These are phyloP conservation scores for Ogataea paraovalis DNA, from an alignment of 805 yeast genomes.

Conservation along the genomic window DNA sequence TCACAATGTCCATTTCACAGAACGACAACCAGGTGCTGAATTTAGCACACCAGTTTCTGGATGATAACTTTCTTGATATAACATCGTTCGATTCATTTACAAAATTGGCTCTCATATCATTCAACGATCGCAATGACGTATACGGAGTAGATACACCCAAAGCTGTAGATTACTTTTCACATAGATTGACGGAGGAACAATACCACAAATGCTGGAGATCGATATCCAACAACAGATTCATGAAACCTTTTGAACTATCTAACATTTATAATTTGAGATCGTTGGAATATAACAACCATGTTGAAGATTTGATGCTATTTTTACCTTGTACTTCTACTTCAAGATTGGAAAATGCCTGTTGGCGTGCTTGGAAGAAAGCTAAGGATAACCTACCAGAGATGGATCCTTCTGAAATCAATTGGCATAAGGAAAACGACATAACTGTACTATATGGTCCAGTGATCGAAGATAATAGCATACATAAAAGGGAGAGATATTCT, in stretches of 20 bases:
- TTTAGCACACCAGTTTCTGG: constrained; percentile 29
- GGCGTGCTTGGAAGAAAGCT: constrained; percentile 95
- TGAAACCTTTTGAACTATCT: constrained; percentile 31
- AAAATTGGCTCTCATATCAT: constrained; percentile 23
- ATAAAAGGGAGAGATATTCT: too few species aligned
- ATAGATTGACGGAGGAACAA: constrained; percentile 32
- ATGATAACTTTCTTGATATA: constrained; percentile 26
- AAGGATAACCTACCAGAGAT: constrained; percentile 49
- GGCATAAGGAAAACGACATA: constrained; percentile 52
- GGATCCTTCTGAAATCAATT: constrained; percentile 44
- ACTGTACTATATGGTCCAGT: constrained; percentile 54
- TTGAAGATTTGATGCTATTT: constrained; percentile 32
- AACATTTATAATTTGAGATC: constrained; percentile 25
- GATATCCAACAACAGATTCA: constrained; percentile 31
- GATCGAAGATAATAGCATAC: constrained; percentile 18
- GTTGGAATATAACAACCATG: constrained; percentile 19
- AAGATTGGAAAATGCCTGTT: constrained; percentile 76
- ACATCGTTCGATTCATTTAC: constrained; percentile 20
- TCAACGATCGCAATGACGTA: constrained; percentile 8
- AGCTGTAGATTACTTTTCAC: constrained; percentile 40
- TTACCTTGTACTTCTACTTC: constrained; percentile 33
- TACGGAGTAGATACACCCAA: constrained; percentile 17
- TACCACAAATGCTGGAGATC: constrained; percentile 41
- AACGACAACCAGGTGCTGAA: constrained; percentile 8
- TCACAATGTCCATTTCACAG: background rate